phyloP scores from a whole-genome alignment of 352 stramenopile species.

The Thraustochytrium striatum region DNA sequence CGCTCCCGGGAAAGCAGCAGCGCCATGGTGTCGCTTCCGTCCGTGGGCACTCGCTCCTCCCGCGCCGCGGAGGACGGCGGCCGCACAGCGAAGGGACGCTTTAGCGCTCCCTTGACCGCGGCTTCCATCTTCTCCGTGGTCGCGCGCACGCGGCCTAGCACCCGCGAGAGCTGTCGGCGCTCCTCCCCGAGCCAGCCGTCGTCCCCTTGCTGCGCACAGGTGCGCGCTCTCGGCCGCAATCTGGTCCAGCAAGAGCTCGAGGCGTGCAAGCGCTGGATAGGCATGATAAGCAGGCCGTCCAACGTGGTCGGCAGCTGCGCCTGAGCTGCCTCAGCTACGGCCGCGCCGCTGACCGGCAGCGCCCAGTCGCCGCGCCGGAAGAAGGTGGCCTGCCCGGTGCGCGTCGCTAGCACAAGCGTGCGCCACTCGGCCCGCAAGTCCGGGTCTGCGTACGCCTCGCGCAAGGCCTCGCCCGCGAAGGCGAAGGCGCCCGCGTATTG shows the following conservation, averaged over 20 bases:
- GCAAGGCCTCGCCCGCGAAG: neutral
- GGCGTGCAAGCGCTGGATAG: slow-evolving; percentile 33
- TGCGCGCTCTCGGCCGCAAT: neutral
- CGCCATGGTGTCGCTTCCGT: neutral
- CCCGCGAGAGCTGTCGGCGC: neutral
- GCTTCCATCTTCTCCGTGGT: slow-evolving; percentile 1
- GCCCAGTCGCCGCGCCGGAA: neutral
- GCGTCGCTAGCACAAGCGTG: neutral
- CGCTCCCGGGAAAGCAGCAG: neutral
- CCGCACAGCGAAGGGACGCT: neutral
- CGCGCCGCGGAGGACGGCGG: neutral
- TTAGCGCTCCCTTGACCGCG: neutral
- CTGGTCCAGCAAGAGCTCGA: slow-evolving; percentile 22
- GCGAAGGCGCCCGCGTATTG: slow-evolving; percentile 5
- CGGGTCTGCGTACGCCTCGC: neutral
- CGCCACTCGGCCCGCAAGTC: neutral
- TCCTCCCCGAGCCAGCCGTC: neutral
- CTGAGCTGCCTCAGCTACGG: neutral
- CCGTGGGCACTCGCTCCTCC: neutral
- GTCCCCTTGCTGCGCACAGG: neutral
- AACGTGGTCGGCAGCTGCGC: neutral
- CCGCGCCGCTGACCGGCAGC: neutral
- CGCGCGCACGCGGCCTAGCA: neutral
- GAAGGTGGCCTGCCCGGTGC: neutral
- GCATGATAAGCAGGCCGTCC: neutral